phyloP scores from a whole-genome alignment of 331 rosid species.

The Quercus phellos region DNA sequence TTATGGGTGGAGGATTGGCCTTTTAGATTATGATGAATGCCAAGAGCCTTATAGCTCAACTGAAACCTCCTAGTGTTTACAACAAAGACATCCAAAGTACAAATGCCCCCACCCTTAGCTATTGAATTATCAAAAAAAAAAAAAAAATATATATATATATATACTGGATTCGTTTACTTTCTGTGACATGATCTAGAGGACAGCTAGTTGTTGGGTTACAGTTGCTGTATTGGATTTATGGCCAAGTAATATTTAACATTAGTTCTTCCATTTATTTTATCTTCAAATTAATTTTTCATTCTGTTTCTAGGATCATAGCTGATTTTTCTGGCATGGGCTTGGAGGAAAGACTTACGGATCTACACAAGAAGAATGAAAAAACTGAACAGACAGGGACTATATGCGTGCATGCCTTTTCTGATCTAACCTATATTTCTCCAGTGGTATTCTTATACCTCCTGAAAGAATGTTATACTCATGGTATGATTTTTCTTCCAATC shows the following conservation, averaged over 20 bases:
- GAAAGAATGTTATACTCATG: constrained; percentile 71
- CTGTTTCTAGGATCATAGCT: constrained; percentile 8
- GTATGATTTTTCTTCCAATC: constrained; percentile 39
- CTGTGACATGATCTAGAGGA: neutral
- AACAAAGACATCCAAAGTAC: too few species aligned
- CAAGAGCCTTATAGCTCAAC: too few species aligned
- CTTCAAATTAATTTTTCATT: constrained; percentile 15
- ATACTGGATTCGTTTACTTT: neutral
- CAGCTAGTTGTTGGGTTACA: constrained; percentile 4
- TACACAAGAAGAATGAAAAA: constrained; percentile 22
- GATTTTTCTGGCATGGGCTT: constrained; percentile 46
- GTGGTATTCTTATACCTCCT: constrained; percentile 71
- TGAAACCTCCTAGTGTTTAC: too few species aligned
- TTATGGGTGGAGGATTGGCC: neutral
- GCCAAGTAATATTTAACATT: neutral
- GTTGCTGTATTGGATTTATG: neutral
- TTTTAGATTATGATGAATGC: neutral
- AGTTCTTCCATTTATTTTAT: neutral
- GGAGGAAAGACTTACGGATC: constrained; percentile 38
- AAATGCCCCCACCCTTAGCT: too few species aligned
- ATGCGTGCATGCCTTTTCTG: constrained; percentile 62
- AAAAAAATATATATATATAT: neutral
- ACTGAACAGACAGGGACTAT: constrained; percentile 31
- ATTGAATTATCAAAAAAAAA: too few species aligned
- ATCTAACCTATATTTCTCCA: constrained; percentile 65